Conservation (phyloP, 345 rosid genomes). For the Barbarea vulgaris region DNA sequence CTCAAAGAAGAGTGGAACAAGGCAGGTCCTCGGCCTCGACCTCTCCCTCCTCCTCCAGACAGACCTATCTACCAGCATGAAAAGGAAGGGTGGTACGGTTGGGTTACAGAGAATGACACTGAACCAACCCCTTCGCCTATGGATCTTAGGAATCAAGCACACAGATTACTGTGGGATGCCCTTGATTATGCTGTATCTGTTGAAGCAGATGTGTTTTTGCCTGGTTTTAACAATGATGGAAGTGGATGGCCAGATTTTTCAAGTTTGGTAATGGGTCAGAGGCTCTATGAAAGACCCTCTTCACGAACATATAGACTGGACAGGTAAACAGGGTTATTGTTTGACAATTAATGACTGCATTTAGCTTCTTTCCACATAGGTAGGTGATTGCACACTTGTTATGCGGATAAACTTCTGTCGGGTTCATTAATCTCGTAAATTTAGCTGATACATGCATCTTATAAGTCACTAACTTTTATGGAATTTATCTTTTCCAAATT, state of each 20-base stretch:
- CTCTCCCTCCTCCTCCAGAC: conserved; percentile 98
- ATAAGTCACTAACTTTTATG: background rate
- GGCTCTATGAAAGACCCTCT: conserved; percentile 86
- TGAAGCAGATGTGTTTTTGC: conserved; percentile 93
- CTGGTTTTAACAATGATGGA: conserved; percentile 87
- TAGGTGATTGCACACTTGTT: background rate
- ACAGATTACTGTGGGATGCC: conserved; percentile 92
- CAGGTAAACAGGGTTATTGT: conserved; percentile 53
- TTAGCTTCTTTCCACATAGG: background rate
- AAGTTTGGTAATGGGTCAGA: conserved; percentile 95
- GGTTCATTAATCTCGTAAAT: background rate
- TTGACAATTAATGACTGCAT: conserved; percentile 10
- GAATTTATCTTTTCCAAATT: conserved; percentile 7
- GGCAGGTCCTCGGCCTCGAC: conserved; percentile 98
- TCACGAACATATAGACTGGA: conserved; percentile 88
- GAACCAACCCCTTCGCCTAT: conserved; percentile 82
- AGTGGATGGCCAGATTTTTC: conserved; percentile 93
- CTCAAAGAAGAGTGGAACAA: conserved; percentile 84
- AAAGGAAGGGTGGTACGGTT: conserved; percentile 99
- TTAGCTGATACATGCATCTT: conserved; percentile 13
- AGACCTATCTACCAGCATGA: conserved; percentile 92
- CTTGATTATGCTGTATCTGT: conserved; percentile 88
- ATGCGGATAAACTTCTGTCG: background rate
- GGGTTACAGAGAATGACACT: conserved; percentile 75
- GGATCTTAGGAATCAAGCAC: conserved; percentile 87